These are phyloP conservation scores for Cyberlindnera galapagoensis DNA, from an alignment of 805 yeast species.

Conservation along the genomic window DNA sequence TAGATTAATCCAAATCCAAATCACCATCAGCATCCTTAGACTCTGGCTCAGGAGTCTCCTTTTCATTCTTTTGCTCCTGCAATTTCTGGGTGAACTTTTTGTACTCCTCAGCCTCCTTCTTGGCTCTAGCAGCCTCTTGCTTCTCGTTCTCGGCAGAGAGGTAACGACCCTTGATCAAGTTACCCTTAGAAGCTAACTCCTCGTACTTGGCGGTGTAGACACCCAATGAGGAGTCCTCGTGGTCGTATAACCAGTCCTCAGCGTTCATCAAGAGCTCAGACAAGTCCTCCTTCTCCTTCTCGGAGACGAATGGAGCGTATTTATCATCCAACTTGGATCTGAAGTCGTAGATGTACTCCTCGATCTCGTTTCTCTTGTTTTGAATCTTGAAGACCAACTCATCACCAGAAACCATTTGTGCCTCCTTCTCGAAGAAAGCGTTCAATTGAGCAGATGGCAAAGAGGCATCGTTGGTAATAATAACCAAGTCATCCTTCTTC, in stretches of 20 bases:
- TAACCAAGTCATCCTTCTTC: conserved; percentile 73
- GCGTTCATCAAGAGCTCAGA: conserved; percentile 69
- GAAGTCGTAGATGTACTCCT: conserved; percentile 96
- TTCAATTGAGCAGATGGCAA: conserved; percentile 51
- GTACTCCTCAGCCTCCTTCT: conserved; percentile 78
- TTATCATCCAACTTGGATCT: conserved; percentile 95
- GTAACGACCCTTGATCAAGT: conserved; percentile 93
- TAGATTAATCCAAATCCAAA: conserved; percentile 30
- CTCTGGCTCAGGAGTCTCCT: conserved; percentile 14
- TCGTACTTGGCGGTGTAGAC: conserved; percentile 96
- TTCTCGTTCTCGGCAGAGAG: conserved; percentile 91
- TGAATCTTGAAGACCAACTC: conserved; percentile 97
- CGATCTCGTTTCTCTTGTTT: conserved; percentile 96
- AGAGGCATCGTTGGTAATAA: conserved; percentile 56
- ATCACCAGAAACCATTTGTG: conserved; percentile 79
- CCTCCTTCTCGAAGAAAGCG: conserved; percentile 73
- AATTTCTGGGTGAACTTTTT: conserved; percentile 27
- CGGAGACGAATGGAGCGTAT: conserved; percentile 82
- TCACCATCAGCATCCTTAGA: conserved; percentile 34
- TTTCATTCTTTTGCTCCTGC: conserved; percentile 24
- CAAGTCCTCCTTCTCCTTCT: conserved; percentile 80
- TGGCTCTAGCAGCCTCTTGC: conserved; percentile 79
- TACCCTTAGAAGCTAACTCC: conserved; percentile 92
- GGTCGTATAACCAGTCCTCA: conserved; percentile 98
- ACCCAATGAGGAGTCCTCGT: conserved; percentile 94